Percentiles rank a stretch among this genome's conserved stretches.
phyloP scores from a whole-genome alignment of 1,284 basidiomycete genomes.

The Malassezia obtusa region DNA sequence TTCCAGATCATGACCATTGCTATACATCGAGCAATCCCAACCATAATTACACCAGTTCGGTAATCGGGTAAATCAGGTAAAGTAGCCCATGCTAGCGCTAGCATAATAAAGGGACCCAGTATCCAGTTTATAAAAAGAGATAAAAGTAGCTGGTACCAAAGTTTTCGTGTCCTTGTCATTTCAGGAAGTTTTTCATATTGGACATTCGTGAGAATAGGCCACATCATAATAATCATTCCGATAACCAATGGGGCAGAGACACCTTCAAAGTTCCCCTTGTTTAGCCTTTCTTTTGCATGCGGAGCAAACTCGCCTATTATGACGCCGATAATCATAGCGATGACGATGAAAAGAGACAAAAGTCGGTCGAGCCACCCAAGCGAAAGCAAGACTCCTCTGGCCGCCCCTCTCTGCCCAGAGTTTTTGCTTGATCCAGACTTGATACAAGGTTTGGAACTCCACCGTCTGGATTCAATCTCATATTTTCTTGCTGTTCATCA shows the following conservation, averaged over 20 bases:
- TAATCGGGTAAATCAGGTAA: constrained; percentile 57
- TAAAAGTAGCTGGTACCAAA: constrained; percentile 65
- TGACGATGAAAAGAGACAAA: constrained; percentile 62
- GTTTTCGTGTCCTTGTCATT: constrained; percentile 54
- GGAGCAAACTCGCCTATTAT: constrained; percentile 56
- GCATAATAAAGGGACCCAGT: constrained; percentile 65
- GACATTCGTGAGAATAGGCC: constrained; percentile 66
- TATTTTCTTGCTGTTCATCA: too few relatives aligned
- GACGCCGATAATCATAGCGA: constrained; percentile 70
- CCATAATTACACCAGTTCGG: constrained; percentile 55
- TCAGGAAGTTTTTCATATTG: constrained; percentile 63
- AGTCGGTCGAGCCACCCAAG: constrained; percentile 59
- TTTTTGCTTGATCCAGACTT: constrained; percentile 23
- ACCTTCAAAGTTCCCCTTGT: constrained; percentile 40
- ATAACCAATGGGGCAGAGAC: constrained; percentile 41
- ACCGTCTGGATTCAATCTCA: too few relatives aligned
- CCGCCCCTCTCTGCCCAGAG: constrained; percentile 16
- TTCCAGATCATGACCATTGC: constrained; percentile 53
- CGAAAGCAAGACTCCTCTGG: constrained; percentile 25
- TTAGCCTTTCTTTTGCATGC: constrained; percentile 27
- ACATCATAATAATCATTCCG: constrained; percentile 72
- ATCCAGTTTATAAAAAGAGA: constrained; percentile 74
- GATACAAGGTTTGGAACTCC: constrained; percentile 24
- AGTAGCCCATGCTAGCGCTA: constrained; percentile 71
- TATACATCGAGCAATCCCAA: constrained; percentile 55